These are phyloP conservation scores for Odonthalia washingtoniensis DNA, from an alignment of 31 red algal species.

Conservation along the genomic window DNA sequence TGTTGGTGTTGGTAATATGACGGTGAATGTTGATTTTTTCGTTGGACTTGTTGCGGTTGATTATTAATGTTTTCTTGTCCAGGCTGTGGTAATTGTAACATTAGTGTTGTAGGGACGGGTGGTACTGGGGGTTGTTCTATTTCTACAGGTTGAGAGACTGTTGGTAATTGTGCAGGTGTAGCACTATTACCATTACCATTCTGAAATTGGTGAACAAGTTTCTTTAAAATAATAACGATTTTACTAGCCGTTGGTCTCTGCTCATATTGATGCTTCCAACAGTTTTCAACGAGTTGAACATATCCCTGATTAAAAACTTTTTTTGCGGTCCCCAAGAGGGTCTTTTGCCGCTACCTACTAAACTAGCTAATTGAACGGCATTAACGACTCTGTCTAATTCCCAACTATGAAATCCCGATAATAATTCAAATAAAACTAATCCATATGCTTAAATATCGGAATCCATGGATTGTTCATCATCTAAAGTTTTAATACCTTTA, in stretches of 20 bases:
- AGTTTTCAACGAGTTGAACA: constrained; percentile 58
- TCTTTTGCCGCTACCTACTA: constrained; percentile 33
- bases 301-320: constrained; percentile 33
- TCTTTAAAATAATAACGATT: constrained; percentile 1
- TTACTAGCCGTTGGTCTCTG: constrained; percentile 42
- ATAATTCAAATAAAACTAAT: constrained; percentile 86
- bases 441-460: constrained; percentile 88
- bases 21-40: too few relatives aligned
- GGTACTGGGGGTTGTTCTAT: neutral
- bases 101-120: neutral
- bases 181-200: neutral
- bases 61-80: neutral
- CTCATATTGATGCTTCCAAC: constrained; percentile 49
- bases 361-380: neutral
- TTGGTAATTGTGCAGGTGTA: neutral
- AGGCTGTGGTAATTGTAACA: neutral
- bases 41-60: neutral
- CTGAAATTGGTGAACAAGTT: neutral
- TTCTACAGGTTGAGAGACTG: neutral
- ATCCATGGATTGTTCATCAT: constrained; percentile 52
- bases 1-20: too few relatives aligned
- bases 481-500: constrained; percentile 26
- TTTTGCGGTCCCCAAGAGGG: constrained; percentile 53
- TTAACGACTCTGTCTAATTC: constrained; percentile 41
- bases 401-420: constrained; percentile 79